These are phyloP conservation scores for Suhomyces maxii DNA, from an alignment of 1,139 yeast genomes.

Conservation along the genomic window DNA sequence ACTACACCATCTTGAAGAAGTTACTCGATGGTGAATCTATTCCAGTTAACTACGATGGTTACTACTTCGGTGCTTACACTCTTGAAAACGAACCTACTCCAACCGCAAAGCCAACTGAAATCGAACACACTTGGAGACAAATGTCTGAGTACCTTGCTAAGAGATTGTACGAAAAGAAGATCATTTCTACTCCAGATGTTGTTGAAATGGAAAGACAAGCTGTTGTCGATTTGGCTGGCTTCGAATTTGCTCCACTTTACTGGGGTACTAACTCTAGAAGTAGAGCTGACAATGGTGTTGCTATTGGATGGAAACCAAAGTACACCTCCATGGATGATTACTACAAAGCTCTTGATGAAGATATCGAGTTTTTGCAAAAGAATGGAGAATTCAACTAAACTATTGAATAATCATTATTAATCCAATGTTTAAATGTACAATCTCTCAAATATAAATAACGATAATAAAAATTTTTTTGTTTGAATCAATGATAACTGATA, in stretches of 20 bases:
- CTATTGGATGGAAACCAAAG: constrained; percentile 28
- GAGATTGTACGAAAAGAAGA: constrained; percentile 16
- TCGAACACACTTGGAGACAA: constrained; percentile 35
- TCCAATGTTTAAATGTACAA: no score
- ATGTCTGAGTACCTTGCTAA: constrained; percentile 26
- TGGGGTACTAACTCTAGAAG: constrained; percentile 36
- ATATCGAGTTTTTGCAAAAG: constrained; percentile 15
- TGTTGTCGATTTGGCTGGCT: constrained; percentile 15
- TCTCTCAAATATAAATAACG: no score
- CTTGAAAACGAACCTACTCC: constrained; percentile 18
- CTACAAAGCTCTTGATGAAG: constrained; percentile 19
- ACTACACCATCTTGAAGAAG: constrained; percentile 24
- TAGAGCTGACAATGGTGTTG: constrained; percentile 27
- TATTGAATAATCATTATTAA: no score
- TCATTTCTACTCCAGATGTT: constrained; percentile 20
- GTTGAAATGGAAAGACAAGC: constrained; percentile 18
- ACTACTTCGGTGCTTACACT: constrained; percentile 34
- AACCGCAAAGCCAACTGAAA: constrained; percentile 17
- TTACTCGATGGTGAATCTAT: constrained; percentile 21
- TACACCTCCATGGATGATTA: constrained; percentile 16
- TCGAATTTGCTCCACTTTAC: constrained; percentile 22
- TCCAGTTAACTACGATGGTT: constrained; percentile 36
- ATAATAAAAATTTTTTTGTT: no score
- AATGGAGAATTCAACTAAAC: background rate
- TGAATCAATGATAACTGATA: no score